phyloP scores from a whole-genome alignment of 1,139 yeast genomes.

The Suhomyces chickasaworum region DNA sequence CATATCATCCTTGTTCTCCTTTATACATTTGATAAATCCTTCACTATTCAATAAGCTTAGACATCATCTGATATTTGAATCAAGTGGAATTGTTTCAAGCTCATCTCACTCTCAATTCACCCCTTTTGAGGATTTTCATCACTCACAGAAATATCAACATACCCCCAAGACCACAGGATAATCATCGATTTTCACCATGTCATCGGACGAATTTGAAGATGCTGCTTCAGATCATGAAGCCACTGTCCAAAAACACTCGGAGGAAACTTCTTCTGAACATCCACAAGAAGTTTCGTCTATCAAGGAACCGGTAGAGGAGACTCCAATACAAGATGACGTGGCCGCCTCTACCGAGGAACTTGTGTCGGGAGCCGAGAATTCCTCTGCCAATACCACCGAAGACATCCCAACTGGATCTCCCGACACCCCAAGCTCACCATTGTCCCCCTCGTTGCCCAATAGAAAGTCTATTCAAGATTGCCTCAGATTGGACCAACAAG shows the following conservation, averaged over 20 bases:
- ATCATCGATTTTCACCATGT: constrained; percentile 6
- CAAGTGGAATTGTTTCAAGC: not conserved
- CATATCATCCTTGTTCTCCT: not conserved
- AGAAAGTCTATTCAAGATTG: constrained; percentile 34
- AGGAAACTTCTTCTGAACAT: not conserved
- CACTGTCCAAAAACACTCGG: not conserved
- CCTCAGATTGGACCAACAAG: constrained; percentile 31
- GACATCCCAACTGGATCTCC: constrained; percentile 3
- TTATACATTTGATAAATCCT: not conserved
- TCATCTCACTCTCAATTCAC: too few relatives aligned
- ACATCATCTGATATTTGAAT: not conserved
- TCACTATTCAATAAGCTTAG: not conserved
- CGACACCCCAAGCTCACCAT: constrained; percentile 1
- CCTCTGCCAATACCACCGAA: not conserved
- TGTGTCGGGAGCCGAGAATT: not conserved
- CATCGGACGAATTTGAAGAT: constrained; percentile 27
- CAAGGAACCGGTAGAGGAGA: not conserved
- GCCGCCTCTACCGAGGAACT: constrained; percentile 3
- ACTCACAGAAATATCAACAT: not conserved
- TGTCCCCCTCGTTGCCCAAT: constrained; percentile 25
- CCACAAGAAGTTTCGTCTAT: not conserved
- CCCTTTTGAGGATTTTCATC: not conserved
- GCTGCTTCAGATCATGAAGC: constrained; percentile 15
- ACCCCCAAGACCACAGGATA: not conserved
- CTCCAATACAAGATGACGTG: not conserved